These are phyloP conservation scores for Corylus heterophylla DNA, from an alignment of 306 rosid genomes.

Conservation along the genomic window DNA sequence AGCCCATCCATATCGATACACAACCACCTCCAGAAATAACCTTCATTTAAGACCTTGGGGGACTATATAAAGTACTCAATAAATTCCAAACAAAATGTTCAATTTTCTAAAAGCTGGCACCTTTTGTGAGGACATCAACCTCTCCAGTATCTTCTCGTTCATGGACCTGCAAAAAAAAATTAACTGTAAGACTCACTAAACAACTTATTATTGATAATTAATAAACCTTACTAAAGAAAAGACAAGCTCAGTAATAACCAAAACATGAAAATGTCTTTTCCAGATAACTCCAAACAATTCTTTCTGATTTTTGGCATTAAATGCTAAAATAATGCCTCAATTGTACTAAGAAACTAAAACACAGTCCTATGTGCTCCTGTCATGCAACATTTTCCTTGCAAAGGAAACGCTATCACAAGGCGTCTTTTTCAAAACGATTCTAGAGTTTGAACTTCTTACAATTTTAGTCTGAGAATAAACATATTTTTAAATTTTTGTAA, in stretches of 20 bases:
- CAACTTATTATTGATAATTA: neutral
- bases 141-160: slow-evolving; percentile 77
- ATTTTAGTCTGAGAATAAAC: neutral
- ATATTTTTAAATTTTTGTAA: neutral
- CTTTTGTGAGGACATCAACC: slow-evolving; percentile 92
- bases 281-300: neutral
- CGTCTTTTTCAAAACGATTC: neutral
- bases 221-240: neutral
- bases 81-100: slow-evolving; percentile 4
- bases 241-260: slow-evolving; percentile 5
- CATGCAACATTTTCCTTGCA: neutral
- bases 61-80: neutral
- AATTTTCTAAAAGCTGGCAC: slow-evolving; percentile 36
- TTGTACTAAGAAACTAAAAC: neutral
- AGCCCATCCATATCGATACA: slow-evolving; percentile 4
- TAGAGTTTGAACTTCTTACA: neutral
- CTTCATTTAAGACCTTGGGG: neutral
- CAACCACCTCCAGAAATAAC: neutral
- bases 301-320: slow-evolving; percentile 2
- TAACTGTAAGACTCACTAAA: slow-evolving; percentile 21
- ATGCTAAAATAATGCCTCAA: neutral
- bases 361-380: neutral
- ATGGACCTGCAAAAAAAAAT: slow-evolving; percentile 66
- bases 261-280: neutral
- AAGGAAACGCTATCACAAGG: neutral